Evolutionary conservation across 495 filamentous ascomycete species (phyloP), one percentile per base, ranked within the genome.

Genomic region (Pyrenopolyporus hunteri): DNA sequence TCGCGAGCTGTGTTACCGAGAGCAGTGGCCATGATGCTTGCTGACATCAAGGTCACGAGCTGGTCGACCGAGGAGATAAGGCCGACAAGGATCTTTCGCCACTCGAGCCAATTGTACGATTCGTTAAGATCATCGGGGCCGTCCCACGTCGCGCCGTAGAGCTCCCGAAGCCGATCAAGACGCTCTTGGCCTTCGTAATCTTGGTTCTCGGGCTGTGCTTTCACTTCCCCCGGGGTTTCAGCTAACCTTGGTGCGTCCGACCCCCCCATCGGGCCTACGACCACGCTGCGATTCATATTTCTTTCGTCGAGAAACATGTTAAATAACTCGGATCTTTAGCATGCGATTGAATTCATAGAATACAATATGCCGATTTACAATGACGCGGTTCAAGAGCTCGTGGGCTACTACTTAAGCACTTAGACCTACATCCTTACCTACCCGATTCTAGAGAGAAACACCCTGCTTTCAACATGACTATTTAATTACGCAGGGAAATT

Each of bases 31-130:
- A 76, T 60, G 46, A 77, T 74, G 35, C 67, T 60, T 2, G 69
- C 59, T 9, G 68, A 58, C 49, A 77, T 66, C 10, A 67, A 35
- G 1, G 75, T 61, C 11, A 75, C 60, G 11, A 78, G 59, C 22
- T 51, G 36, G 22, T 45, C 48, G 8, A 68, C 19, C 0, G 72
- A 85, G 17, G 85, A 76, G n/a, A 82, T 72, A 9, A 84, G 52
- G 0, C 80, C 83, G 3, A 82, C 82, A 1, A 76, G 72, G 81
- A 85, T 85, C 71, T 89, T 89, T 50, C 77, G 74, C 25, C 54
- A 70, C 8, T 59, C 68, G 0, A 74, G 49, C 84, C 84, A 88
- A 55, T 87, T 87, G 59, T 82, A 82, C 0, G 84, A 84, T 42
- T 87, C 80, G 10, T 77, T 71, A 0, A 81, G 80, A 56, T 87